Base-by-base conservation (phyloP, 148 eudicot species). In the Salicornia ramosissima region DNA sequence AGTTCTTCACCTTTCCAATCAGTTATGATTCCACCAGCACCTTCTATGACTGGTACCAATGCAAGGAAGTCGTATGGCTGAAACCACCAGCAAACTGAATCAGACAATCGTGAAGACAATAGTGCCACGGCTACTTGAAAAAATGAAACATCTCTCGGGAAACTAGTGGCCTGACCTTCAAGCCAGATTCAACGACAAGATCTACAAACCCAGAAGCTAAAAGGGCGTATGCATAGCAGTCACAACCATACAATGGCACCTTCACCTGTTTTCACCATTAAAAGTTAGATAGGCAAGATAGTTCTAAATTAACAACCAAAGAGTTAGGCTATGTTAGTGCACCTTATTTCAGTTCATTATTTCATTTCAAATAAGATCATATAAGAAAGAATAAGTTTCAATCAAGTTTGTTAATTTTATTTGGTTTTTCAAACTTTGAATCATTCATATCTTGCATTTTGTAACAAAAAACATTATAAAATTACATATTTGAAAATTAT, bases 51-150 rank as follows among this genome's bases (percentile, higher is more conserved):
- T 10, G 99, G 97, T 68, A 91, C 74, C 56, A 88, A 81, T 12
- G 99, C 85, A 31, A 94, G 89, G 77, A 94, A 86, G 81, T 93
- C 98, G 66, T 90, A 90, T n/a, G 98, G 98, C 96, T 93, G 89
- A 66, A 65, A 46, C 66, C 57, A 70, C 19, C 52, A 57, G n/a
- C 15, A 74, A 30, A 68, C 6, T 57, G 3, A 36, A 62, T 31
- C 21, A 3, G 40, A 36, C 40, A 2, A 25, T 73, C 47, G 29
- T 50, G 0, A n/a, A 10, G 8, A 56, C 33, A 55, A 15, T 26
- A 34, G 42, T 4, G 34, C 50, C 52, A 25, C 8, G 30, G 57
- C 51, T 25, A 8, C 46, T n/a, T 16, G 47, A 30, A 57, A 15
- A 8, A 21, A 34, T 3, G 24, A 39, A 36, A 40, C 19, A 40